A percentile compares a stretch with the other conserved stretches of the same genome.
These are phyloP conservation scores for Gossypium gossypioides DNA, from an alignment of 441 rosid species.

Conservation along the genomic window DNA sequence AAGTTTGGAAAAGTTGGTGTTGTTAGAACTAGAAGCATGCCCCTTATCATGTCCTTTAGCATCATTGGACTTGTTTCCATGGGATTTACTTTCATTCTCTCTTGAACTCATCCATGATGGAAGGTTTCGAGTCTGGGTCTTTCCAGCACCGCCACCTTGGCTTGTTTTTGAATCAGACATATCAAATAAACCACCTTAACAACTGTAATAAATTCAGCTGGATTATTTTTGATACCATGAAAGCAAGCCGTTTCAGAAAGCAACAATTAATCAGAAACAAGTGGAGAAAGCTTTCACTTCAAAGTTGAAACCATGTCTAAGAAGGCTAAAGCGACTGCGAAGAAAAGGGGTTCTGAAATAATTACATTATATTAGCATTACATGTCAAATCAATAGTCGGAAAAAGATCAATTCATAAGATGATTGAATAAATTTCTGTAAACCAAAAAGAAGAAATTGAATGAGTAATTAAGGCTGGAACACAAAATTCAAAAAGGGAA, in stretches of 20 bases:
- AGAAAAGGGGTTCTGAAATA: background rate
- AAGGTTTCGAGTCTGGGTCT: slow-evolving; percentile 50
- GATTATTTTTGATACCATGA: background rate
- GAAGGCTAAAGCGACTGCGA: background rate
- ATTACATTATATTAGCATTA: background rate
- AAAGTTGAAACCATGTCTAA: background rate
- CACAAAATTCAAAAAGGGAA: background rate
- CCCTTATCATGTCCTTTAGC: slow-evolving; percentile 15
- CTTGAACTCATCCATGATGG: slow-evolving; percentile 78
- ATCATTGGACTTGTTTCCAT: slow-evolving; percentile 29
- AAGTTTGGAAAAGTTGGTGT: slow-evolving; percentile 37
- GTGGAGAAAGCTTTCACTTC: background rate
- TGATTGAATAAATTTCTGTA: background rate
- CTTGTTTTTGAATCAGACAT: slow-evolving; percentile 34
- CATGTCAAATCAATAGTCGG: background rate
- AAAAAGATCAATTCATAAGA: background rate
- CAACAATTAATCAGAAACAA: slow-evolving; percentile 3
- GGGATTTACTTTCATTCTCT: slow-evolving; percentile 20
- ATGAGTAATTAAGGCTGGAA: background rate
- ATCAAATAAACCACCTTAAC: background rate
- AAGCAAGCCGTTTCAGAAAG: background rate
- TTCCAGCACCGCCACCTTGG: slow-evolving; percentile 19
- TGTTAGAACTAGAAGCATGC: slow-evolving; percentile 6
- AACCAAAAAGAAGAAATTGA: background rate
- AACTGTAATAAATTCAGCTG: background rate